Evolutionary conservation across 257 asterid genomes (phyloP), one percentile per base, ranked within the genome.

Genomic region (Cinchona pubescens): DNA sequence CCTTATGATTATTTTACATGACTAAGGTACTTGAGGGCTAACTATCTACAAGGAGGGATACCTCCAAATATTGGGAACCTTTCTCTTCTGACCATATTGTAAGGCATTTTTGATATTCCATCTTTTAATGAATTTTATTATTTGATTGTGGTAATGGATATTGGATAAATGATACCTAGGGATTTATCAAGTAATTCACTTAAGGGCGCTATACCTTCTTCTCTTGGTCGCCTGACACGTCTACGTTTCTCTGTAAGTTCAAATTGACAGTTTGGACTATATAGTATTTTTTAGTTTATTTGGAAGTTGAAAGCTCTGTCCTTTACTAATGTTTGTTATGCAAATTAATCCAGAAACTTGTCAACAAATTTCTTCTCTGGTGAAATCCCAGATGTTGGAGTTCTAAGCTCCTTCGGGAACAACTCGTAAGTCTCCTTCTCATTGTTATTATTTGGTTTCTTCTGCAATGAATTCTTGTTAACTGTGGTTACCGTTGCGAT

Each of bases 371-470:
- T 92, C 87, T 83, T 95, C 83, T 87, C 97, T 1, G 99, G 99
- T 62, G 97, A 92, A 90, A 93, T 95, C 55, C 99, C 99, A 6
- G 91, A 95, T 81, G 81, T 95, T 77, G 99, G 99, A 79, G 88
- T 83, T 29, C 89, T 95, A 38, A 91, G 96, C 93, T 89, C 91
- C 59, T 95, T 95, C 35, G 88, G 93, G 40, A 82, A 74, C 80
- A 80, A 78, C 40, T 88, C 99, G 99, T 95, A 84, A 91, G 98
- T 87, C 74, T 76, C 59, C 73, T 34, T 58, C 61, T 14, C 45
- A 67, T 60, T 4, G 30, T 40, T 25, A 49, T 21, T 10, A 49
- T 42, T 78, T 67, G 27, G 48, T 53, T 65, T 43, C 66, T 3
- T 27, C 19, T 29, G 71, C 27, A 45, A 5, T 5, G 21, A 14